These are phyloP conservation scores for Cercophora scortea DNA, from an alignment of 495 filamentous ascomycete species.

Conservation along the genomic window DNA sequence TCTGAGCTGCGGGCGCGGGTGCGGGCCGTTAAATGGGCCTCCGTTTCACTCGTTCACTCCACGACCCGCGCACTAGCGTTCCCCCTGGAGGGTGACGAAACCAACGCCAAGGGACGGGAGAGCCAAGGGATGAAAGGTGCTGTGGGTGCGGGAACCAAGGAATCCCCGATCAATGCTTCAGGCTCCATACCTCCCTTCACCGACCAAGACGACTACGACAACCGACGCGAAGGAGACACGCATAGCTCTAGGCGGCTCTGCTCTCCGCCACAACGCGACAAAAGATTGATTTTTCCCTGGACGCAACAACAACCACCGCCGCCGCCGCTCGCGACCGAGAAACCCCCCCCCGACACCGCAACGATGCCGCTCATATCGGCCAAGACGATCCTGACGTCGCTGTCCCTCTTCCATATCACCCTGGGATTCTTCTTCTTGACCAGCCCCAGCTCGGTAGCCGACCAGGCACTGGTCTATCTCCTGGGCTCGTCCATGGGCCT, in stretches of 20 bases:
- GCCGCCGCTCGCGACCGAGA: background rate
- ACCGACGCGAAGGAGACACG: background rate
- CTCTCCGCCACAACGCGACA: background rate
- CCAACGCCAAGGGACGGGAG: background rate
- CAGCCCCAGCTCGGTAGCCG: slow-evolving; percentile 57
- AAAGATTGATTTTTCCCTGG: background rate
- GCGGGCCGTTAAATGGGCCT: too few species aligned
- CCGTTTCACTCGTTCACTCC: background rate
- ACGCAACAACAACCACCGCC: background rate
- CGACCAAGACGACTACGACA: background rate
- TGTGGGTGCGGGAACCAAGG: too few species aligned
- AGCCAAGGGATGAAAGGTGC: too few species aligned
- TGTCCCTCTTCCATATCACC: slow-evolving; percentile 75
- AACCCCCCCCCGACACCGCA: background rate
- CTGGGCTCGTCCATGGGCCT: slow-evolving; percentile 76
- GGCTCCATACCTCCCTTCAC: background rate
- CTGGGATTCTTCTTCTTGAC: slow-evolving; percentile 76
- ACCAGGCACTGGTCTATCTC: slow-evolving; percentile 76
- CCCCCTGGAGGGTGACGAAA: background rate
- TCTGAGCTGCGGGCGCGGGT: background rate
- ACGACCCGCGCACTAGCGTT: too few species aligned
- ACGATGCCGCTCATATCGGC: slow-evolving; percentile 74
- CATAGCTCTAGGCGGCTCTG: background rate
- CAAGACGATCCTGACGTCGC: slow-evolving; percentile 65
- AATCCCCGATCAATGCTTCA: too few species aligned